Evolutionary conservation across 2,329 filamentous ascomycete genomes (phyloP).

Genomic region (Dothideomycetes sp.): DNA sequence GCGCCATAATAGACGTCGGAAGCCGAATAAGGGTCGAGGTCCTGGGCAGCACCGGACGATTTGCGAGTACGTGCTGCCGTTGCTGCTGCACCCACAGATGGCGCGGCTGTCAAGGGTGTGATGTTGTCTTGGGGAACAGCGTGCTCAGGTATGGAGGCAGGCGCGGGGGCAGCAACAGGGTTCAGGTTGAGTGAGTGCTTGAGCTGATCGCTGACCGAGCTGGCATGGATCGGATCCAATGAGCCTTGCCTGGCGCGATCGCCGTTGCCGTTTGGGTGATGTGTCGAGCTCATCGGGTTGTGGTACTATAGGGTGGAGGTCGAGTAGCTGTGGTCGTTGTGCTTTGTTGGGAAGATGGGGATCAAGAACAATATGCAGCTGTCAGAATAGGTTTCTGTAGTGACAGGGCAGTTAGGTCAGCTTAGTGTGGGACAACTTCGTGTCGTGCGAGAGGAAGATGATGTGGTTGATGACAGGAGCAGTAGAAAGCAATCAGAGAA

Average conservation of each 20-base stretch:
- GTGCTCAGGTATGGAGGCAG: neutral
- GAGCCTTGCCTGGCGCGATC: slow-evolving; percentile 5
- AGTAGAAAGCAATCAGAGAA: no score
- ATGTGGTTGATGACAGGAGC: no score
- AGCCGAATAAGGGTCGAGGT: slow-evolving; percentile 48
- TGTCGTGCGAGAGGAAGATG: no score
- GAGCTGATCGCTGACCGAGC: no score
- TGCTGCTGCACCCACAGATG: neutral
- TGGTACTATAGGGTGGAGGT: neutral
- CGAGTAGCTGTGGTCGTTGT: no score
- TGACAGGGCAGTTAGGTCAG: slow-evolving; percentile 3
- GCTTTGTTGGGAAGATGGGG: neutral
- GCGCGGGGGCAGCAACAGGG: neutral
- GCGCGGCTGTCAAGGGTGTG: neutral
- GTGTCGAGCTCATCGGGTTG: slow-evolving; percentile 8
- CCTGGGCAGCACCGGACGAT: slow-evolving; percentile 18
- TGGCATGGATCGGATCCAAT: slow-evolving; percentile 5
- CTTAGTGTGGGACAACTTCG: neutral
- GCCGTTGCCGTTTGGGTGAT: neutral
- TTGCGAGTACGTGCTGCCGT: slow-evolving; percentile 4
- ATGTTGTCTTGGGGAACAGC: neutral
- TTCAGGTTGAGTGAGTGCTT: no score
- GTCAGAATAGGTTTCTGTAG: slow-evolving; percentile 6
- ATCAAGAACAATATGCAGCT: slow-evolving; percentile 6
- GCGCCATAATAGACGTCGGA: slow-evolving; percentile 53